These are phyloP conservation scores for Metarhizium rileyi DNA, from an alignment of 2,329 filamentous ascomycete genomes.

Conservation along the genomic window DNA sequence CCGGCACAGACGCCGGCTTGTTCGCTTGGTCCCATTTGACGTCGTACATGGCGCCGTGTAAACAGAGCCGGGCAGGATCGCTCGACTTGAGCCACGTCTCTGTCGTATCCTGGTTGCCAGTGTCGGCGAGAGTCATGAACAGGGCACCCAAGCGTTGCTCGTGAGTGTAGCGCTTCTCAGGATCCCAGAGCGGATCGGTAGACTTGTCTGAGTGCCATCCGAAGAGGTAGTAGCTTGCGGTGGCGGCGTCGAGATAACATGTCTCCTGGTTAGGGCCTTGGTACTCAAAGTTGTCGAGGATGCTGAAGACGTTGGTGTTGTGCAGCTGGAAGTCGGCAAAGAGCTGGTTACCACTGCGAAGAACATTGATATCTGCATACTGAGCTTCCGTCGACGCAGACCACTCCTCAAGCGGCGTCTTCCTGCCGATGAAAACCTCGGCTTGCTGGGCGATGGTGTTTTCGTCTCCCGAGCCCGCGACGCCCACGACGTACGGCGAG, in stretches of 20 bases:
- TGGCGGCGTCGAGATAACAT: constrained; percentile 17
- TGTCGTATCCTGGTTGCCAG: not conserved
- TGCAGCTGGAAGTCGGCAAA: constrained; percentile 33
- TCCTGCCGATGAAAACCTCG: constrained; percentile 31
- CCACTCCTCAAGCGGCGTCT: constrained; percentile 11
- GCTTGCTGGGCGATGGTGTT: constrained; percentile 25
- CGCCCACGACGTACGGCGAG: constrained; percentile 25
- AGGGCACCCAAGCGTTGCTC: constrained; percentile 11
- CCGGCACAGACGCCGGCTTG: constrained; percentile 20
- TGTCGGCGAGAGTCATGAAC: constrained; percentile 13
- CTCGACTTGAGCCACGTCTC: constrained; percentile 10
- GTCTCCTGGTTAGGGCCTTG: constrained; percentile 1
- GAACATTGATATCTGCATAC: constrained; percentile 8
- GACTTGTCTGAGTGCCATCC: constrained; percentile 26
- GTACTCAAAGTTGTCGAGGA: constrained; percentile 29
- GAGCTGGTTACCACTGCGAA: constrained; percentile 21
- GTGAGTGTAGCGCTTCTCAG: constrained; percentile 4
- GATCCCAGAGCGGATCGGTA: constrained; percentile 13
- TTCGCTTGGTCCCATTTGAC: constrained; percentile 23
- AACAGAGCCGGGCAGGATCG: constrained; percentile 14
- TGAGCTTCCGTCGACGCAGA: not conserved
- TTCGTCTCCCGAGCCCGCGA: constrained; percentile 1
- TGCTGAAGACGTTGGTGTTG: constrained; percentile 30
- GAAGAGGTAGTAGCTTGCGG: constrained; percentile 28
- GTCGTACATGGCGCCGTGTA: constrained; percentile 28